These are phyloP conservation scores for Phytophthora capsici DNA, from an alignment of 352 stramenopile species.

Conservation along the genomic window DNA sequence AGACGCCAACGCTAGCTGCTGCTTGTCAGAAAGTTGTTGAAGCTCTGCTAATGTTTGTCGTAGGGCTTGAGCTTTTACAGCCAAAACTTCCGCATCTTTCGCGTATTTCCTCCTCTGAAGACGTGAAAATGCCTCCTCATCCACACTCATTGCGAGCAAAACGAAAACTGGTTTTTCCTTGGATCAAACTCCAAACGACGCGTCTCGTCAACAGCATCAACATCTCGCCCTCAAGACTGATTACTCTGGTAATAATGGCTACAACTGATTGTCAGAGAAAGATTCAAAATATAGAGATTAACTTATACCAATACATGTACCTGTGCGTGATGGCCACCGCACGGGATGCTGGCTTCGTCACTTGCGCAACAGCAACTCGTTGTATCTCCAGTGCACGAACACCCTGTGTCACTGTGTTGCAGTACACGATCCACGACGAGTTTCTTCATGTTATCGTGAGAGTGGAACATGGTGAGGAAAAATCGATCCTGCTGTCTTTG, in stretches of 20 bases:
- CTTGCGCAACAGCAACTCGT: constrained; percentile 31
- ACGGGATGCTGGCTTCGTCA: constrained; percentile 31
- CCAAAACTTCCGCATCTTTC: background rate
- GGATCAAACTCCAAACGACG: background rate
- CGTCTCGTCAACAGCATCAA: background rate
- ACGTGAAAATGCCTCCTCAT: background rate
- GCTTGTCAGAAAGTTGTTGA: background rate
- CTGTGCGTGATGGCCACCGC: constrained; percentile 2
- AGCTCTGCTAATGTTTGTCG: background rate
- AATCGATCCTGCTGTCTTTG: constrained; percentile 58
- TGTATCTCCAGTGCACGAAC: constrained; percentile 29
- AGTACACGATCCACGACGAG: constrained; percentile 54
- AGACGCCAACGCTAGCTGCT: background rate
- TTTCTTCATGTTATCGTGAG: constrained; percentile 64
- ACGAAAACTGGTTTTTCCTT: background rate
- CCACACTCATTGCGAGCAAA: background rate
- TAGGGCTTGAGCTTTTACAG: background rate
- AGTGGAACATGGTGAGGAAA: constrained; percentile 62
- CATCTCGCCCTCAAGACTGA: background rate
- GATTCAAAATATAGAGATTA: background rate
- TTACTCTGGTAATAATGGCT: background rate
- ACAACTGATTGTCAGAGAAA: background rate
- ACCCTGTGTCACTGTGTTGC: constrained; percentile 24
- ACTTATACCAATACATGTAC: constrained; percentile 18
- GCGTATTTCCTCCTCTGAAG: background rate